Evolutionary conservation across 306 rosid genomes (phyloP).

Genomic region (Glycine tomentella): DNA sequence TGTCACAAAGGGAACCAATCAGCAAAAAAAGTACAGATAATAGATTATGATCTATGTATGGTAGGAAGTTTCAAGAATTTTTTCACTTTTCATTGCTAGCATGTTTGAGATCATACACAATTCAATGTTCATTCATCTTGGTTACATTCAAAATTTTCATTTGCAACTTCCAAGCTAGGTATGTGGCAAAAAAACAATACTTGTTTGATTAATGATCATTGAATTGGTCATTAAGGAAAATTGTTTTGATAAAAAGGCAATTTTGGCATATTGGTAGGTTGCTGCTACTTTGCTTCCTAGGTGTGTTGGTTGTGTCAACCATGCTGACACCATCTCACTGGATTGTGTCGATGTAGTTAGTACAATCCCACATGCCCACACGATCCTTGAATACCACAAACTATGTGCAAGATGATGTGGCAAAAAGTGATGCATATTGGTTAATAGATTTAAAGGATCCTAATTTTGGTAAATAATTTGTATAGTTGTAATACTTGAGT

Average conservation of each 20-base stretch:
- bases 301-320: too few relatives aligned
- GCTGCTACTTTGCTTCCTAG: neutral
- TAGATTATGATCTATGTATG: slow-evolving; percentile 21
- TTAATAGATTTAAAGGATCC: neutral
- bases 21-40: neutral
- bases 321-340: too few relatives aligned
- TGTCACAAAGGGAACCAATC: slow-evolving; percentile 14
- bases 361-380: too few relatives aligned
- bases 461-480: slow-evolving; percentile 3
- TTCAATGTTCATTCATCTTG: neutral
- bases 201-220: neutral
- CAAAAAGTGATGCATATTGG: neutral
- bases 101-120: neutral
- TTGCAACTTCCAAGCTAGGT: neutral
- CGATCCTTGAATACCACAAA: too few relatives aligned
- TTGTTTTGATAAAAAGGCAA: neutral
- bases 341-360: too few relatives aligned
- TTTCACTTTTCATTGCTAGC: neutral
- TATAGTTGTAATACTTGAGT: neutral
- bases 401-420: too few relatives aligned
- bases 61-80: neutral
- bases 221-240: neutral
- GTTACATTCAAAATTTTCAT: neutral
- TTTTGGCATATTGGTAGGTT: neutral
- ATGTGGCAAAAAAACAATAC: too few relatives aligned